A percentile compares a stretch with the other conserved stretches of the same genome.
phyloP scores from a whole-genome alignment of 2,329 filamentous ascomycete species.

The Ceratocystis diversiconidia region DNA sequence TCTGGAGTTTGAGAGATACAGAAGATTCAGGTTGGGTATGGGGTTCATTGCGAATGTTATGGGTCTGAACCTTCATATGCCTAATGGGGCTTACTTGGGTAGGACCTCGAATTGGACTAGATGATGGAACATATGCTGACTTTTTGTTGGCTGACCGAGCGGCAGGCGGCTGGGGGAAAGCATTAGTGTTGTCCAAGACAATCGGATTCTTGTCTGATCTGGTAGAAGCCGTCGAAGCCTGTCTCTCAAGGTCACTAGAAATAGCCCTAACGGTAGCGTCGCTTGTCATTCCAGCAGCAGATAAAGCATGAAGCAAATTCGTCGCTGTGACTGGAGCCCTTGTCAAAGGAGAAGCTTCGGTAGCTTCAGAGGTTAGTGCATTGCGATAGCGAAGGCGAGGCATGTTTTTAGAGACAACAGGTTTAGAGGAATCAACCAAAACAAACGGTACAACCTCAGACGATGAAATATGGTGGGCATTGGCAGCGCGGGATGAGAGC shows the following conservation, averaged over 20 bases:
- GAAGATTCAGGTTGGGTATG: slow-evolving; percentile 9
- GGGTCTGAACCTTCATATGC: neutral
- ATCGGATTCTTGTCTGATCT: slow-evolving; percentile 9
- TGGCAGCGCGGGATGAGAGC: slow-evolving; percentile 23
- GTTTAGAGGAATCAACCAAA: slow-evolving; percentile 15
- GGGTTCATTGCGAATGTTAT: slow-evolving; percentile 6
- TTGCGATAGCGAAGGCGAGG: slow-evolving; percentile 15
- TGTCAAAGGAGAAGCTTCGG: neutral
- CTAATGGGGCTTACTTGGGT: neutral
- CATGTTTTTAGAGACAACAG: slow-evolving; percentile 13
- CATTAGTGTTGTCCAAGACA: slow-evolving; percentile 10
- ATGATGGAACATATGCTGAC: neutral
- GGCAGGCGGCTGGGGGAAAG: slow-evolving; percentile 11
- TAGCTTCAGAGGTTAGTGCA: neutral
- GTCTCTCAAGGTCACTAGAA: slow-evolving; percentile 3
- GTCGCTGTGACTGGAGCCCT: neutral
- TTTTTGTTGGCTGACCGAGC: neutral
- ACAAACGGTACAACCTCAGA: slow-evolving; percentile 8
- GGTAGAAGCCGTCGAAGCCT: slow-evolving; percentile 2
- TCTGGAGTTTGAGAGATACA: neutral
- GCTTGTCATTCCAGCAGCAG: neutral
- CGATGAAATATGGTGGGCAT: slow-evolving; percentile 38
- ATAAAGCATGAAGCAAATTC: neutral
- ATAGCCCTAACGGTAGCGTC: neutral
- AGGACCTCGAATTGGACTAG: neutral